phyloP scores from a whole-genome alignment of 208 protist genomes.

The Endotrypanum monterogeii region DNA sequence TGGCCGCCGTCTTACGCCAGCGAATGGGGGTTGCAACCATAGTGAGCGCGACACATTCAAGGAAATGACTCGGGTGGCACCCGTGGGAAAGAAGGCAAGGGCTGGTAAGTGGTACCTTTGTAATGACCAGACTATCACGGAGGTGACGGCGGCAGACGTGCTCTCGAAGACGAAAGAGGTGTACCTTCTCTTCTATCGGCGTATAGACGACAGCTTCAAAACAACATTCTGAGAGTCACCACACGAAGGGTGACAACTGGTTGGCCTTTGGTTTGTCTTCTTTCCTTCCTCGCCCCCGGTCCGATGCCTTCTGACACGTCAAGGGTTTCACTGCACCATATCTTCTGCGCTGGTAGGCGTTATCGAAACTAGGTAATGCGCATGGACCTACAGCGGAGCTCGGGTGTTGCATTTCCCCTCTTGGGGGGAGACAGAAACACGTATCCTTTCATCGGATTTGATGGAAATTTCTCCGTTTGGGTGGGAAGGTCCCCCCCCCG shows the following conservation, averaged over 20 bases:
- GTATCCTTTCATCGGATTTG: too few relatives aligned
- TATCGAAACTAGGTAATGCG: too few relatives aligned
- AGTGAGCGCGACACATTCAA: background rate
- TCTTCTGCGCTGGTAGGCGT: too few relatives aligned
- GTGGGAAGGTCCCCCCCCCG: too few relatives aligned
- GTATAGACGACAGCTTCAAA: background rate
- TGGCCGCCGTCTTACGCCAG: background rate
- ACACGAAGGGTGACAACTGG: background rate
- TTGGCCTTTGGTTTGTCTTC: background rate
- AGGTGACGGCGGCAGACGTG: slow-evolving; percentile 38
- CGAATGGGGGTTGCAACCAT: background rate
- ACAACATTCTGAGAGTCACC: background rate
- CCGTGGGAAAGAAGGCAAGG: background rate
- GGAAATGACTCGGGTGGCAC: background rate
- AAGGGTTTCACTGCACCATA: too few relatives aligned
- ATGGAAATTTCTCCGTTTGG: too few relatives aligned
- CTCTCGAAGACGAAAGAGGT: slow-evolving; percentile 48
- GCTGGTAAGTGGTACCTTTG: slow-evolving; percentile 71
- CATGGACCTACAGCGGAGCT: too few relatives aligned
- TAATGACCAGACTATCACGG: slow-evolving; percentile 65
- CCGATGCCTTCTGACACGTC: too few relatives aligned
- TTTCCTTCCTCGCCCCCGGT: too few relatives aligned
- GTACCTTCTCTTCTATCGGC: slow-evolving; percentile 84
- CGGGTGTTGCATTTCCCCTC: too few relatives aligned
- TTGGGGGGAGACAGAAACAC: too few relatives aligned